A percentile compares a stretch with the other conserved stretches of the same genome.
phyloP scores from a whole-genome alignment of 805 yeast genomes.

The Priceomyces haplophilus region DNA sequence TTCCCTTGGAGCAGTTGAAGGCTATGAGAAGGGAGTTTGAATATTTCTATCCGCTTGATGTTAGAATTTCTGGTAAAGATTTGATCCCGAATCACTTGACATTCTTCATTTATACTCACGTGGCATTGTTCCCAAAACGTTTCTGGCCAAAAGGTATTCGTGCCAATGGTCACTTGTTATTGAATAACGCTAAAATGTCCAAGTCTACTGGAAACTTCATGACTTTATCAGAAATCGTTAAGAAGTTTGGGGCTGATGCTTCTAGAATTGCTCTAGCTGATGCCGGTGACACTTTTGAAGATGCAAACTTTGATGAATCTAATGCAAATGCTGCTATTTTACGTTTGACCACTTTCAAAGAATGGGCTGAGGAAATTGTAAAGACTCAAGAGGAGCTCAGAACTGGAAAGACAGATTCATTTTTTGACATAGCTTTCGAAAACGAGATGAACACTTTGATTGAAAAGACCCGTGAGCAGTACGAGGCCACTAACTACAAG shows the following conservation, averaged over 20 bases:
- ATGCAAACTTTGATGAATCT: conserved; percentile 95
- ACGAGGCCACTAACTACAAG: conserved; percentile 74
- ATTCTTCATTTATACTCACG: conserved; percentile 89
- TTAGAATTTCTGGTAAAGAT: conserved; percentile 92
- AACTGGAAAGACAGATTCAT: conserved; percentile 48
- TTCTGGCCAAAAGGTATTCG: conserved; percentile 95
- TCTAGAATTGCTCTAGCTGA: conserved; percentile 96
- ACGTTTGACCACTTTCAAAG: conserved; percentile 86
- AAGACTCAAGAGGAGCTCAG: conserved; percentile 48
- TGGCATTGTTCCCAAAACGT: conserved; percentile 85
- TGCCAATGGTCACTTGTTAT: conserved; percentile 90
- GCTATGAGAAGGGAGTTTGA: conserved; percentile 89
- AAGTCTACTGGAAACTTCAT: conserved; percentile 96
- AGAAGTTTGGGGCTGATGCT: conserved; percentile 96
- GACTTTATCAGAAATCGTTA: conserved; percentile 79
- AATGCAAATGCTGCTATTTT: conserved; percentile 97
- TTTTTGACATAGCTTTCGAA: conserved; percentile 87
- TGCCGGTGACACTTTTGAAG: conserved; percentile 97
- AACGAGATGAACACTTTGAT: conserved; percentile 87
- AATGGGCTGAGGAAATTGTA: conserved; percentile 86
- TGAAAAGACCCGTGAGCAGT: conserved; percentile 69
- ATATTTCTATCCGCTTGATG: conserved; percentile 93
- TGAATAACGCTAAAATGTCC: conserved; percentile 97
- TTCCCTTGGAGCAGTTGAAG: conserved; percentile 65
- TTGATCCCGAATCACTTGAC: conserved; percentile 96